Evolutionary conservation across 1,284 basidiomycete species (phyloP), one percentile per base, ranked within the genome.

Genomic region (Testicularia cyperi): DNA sequence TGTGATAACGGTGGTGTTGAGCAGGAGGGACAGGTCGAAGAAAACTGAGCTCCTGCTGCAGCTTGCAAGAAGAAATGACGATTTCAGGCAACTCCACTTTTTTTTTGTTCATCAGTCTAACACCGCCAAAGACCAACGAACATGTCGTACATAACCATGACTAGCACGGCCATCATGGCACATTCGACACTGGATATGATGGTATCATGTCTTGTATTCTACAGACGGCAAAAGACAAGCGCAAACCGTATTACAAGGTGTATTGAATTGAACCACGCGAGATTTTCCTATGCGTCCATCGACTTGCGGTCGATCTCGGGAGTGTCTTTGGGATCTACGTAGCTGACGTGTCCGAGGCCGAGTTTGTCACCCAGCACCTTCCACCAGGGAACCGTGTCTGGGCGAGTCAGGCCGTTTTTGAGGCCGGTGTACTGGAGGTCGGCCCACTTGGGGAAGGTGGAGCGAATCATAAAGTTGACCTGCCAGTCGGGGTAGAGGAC

Each of bases 401-500:
- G 61, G 10, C 35, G 38, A 10, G 22, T 42, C 9, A 2, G 5
- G 9, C 65, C 60, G 5, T 28, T 29, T 18, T 57, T 60, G 16
- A 72, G 37, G 19, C 56, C 52, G 1, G 52, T 62, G 35, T 65
- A 74, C 14, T n/a, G 39, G 21, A 72, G 44, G 34, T 74, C 69
- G 15, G 32, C 37, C 63, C 63, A 74, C 20, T 60, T 58, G 30
- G 71, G 71, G 46, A 68, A 68, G 13, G 34, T 43, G 21, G 45
- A 31, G 5, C 68, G 49, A 16, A 65, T 34, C 42, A 61, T 55
- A 24, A 65, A 62, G 20, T 55, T 57, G 36, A 64, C 47, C 55
- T 75, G 72, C 62, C 64, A 73, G 43, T 70, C 70, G 13, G 71
- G 71, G 38, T 74, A 60, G 36, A 75, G 51, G 21, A 64, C 65